Conservation (phyloP, 805 yeast genomes). For the Metschnikowia vanudenii region DNA sequence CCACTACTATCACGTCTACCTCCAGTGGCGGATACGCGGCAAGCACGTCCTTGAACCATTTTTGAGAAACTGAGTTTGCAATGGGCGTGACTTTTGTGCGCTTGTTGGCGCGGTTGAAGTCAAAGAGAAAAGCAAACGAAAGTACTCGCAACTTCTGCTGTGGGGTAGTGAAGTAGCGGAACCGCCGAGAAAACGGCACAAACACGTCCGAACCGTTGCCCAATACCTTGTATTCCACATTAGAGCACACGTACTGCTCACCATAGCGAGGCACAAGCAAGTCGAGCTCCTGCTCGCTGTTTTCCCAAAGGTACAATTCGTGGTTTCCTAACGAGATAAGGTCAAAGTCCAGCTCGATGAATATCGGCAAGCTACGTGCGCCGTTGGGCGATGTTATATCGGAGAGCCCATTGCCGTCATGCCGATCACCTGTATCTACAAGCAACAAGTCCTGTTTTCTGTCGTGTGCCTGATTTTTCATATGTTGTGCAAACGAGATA, state of each 20-base stretch:
- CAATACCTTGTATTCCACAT: conserved; percentile 53
- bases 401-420: conserved; percentile 89
- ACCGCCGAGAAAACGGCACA: conserved; percentile 64
- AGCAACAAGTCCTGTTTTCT: conserved; percentile 63
- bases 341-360: conserved; percentile 68
- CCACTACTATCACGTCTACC: conserved; percentile 66
- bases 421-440: conserved; percentile 89
- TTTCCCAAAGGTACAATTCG: conserved; percentile 71
- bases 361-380: conserved; percentile 54
- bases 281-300: conserved; percentile 64
- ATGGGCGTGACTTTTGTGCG: conserved; percentile 66
- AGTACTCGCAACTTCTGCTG: conserved; percentile 51
- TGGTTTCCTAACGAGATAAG: conserved; percentile 87
- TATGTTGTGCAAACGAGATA: conserved; percentile 58
- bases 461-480: conserved; percentile 44
- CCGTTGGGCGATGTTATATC: conserved; percentile 82
- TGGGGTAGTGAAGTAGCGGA: conserved; percentile 62
- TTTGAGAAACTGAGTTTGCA: conserved; percentile 47
- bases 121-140: conserved; percentile 76
- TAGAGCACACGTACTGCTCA: conserved; percentile 66
- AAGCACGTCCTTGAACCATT: conserved; percentile 62
- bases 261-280: conserved; percentile 56
- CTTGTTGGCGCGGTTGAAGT: conserved; percentile 61
- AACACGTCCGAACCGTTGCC: conserved; percentile 15
- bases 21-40: conserved; percentile 28